Percentiles rank a stretch among this genome's conserved stretches.
Conservation (phyloP, 768 basidiomycete species). For the Tremella fuciformis region DNA sequence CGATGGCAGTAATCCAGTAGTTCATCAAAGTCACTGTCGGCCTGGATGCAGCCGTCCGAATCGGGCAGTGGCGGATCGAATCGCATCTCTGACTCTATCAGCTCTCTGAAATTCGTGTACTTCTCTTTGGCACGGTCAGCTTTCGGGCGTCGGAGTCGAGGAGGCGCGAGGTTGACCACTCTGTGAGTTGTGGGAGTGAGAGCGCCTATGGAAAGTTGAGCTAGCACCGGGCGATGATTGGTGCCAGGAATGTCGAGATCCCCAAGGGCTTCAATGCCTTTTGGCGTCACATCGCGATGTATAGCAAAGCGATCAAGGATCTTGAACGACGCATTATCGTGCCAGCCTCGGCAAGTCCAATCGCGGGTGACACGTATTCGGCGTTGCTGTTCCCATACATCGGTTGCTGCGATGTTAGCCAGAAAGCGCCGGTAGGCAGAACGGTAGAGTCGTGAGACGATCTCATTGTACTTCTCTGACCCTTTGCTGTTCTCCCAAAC, state of each 20-base stretch:
- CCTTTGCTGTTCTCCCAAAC: constrained; percentile 4
- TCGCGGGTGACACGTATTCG: background rate
- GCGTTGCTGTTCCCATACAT: constrained; percentile 11
- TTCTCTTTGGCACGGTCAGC: too few relatives aligned
- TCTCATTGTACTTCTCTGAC: background rate
- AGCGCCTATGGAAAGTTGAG: background rate
- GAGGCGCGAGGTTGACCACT: constrained; percentile 8
- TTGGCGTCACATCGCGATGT: too few relatives aligned
- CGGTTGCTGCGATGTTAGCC: background rate
- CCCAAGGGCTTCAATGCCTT: too few relatives aligned
- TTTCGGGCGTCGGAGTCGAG: constrained; percentile 3
- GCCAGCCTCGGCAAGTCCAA: constrained; percentile 3
- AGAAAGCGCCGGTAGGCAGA: constrained; percentile 19
- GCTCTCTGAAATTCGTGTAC: too few relatives aligned
- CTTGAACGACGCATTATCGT: background rate
- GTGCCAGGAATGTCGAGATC: constrained; percentile 13
- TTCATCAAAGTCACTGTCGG: background rate
- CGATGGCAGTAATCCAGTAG: background rate
- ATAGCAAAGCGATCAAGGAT: too few relatives aligned
- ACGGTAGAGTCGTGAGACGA: too few relatives aligned
- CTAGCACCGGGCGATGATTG: constrained; percentile 14
- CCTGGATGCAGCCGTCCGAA: background rate
- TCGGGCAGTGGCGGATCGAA: too few relatives aligned
- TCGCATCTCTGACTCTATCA: too few relatives aligned
- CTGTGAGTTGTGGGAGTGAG: constrained; percentile 6